These are phyloP conservation scores for Mangifera indica DNA, from an alignment of 345 rosid species.

Conservation along the genomic window DNA sequence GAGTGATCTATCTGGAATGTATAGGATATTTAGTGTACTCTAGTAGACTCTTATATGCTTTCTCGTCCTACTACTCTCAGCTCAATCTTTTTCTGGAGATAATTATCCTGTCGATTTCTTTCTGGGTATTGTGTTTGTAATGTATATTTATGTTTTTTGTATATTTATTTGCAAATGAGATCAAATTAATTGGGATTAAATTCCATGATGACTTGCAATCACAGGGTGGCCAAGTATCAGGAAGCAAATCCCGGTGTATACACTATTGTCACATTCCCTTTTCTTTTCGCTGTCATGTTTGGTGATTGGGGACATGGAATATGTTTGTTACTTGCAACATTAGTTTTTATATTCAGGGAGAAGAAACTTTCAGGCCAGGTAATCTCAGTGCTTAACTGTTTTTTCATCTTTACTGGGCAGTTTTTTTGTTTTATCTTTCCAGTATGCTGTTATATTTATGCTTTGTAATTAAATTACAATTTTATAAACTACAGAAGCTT, in stretches of 20 bases:
- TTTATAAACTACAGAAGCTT: slow-evolving; percentile 64
- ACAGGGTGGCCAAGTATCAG: slow-evolving; percentile 91
- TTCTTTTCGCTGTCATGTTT: slow-evolving; percentile 98
- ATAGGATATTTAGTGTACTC: neutral
- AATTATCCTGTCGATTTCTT: neutral
- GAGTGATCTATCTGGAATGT: neutral
- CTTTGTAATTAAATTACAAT: slow-evolving; percentile 6
- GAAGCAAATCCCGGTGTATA: slow-evolving; percentile 94
- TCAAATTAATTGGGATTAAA: neutral
- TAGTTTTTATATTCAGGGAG: slow-evolving; percentile 63
- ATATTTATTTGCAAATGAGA: neutral
- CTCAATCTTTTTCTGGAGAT: neutral
- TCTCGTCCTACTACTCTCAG: neutral
- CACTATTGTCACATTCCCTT: slow-evolving; percentile 92
- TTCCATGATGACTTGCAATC: slow-evolving; percentile 18
- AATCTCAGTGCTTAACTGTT: slow-evolving; percentile 14
- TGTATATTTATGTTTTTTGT: too few species aligned
- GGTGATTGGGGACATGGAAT: slow-evolving; percentile 99
- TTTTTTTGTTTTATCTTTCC: neutral
- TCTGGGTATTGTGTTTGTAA: neutral
- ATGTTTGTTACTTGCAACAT: slow-evolving; percentile 78
- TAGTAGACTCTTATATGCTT: neutral
- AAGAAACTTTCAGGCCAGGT: slow-evolving; percentile 97
- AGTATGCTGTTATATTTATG: neutral
- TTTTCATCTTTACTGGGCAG: neutral